These are phyloP conservation scores for Fusarium paranaense DNA, from an alignment of 2,329 filamentous ascomycete species.

Conservation along the genomic window DNA sequence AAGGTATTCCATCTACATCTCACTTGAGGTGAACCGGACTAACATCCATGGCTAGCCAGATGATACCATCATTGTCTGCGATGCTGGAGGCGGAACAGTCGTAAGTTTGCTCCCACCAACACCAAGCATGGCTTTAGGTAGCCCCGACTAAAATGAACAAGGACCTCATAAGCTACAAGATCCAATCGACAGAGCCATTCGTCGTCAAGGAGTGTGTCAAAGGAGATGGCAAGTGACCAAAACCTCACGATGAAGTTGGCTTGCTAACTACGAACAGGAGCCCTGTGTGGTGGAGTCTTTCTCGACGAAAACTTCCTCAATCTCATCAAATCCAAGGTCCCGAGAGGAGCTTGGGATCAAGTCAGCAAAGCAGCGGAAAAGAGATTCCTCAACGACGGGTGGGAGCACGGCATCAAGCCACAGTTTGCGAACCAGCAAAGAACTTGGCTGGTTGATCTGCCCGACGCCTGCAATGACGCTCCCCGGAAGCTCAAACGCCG, in stretches of 20 bases:
- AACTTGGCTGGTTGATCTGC: conserved; percentile 32
- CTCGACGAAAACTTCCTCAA: conserved; percentile 53
- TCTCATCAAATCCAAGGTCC: conserved; percentile 43
- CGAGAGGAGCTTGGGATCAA: neutral
- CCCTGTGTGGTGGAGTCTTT: conserved; percentile 54
- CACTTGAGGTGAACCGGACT: neutral
- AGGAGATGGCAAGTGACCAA: conserved; percentile 48
- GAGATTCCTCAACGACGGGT: conserved; percentile 39
- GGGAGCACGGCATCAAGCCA: conserved; percentile 47
- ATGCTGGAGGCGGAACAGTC: conserved; percentile 53
- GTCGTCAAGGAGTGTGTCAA: conserved; percentile 51
- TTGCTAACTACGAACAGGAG: conserved; percentile 41
- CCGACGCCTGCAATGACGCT: neutral
- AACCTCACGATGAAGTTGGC: rapidly evolving
- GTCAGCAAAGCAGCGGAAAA: neutral
- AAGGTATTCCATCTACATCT: conserved; percentile 12
- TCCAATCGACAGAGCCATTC: conserved; percentile 40
- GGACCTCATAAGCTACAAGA: conserved; percentile 56
- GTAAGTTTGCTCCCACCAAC: conserved; percentile 25
- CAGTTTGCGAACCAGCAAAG: conserved; percentile 36
- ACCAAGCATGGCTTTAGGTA: neutral
- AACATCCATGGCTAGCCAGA: neutral
- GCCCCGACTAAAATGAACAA: neutral
- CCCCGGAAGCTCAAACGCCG: conserved; percentile 2
- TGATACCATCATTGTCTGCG: conserved; percentile 49